A percentile compares a stretch with the other conserved stretches of the same genome.
Evolutionary conservation across 768 basidiomycete genomes (phyloP).

Genomic region (Mycena amicta): DNA sequence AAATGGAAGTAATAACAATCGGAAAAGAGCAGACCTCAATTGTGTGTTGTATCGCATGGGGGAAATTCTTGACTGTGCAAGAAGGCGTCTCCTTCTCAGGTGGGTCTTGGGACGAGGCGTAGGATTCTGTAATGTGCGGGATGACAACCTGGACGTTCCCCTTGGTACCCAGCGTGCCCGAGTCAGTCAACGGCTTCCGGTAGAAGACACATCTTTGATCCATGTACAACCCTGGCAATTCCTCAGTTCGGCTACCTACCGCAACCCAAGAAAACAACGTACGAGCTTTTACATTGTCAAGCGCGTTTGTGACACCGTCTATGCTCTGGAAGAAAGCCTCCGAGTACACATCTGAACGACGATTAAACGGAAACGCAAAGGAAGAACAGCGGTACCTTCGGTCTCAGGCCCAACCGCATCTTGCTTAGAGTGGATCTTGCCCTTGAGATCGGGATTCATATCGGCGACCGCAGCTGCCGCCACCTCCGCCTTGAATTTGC

Average conservation of each 20-base stretch:
- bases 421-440: slow-evolving; percentile 86
- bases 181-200: slow-evolving; percentile 50
- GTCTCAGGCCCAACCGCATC: slow-evolving; percentile 92
- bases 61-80: slow-evolving; percentile 99
- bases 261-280: slow-evolving; percentile 41
- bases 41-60: slow-evolving; percentile 95
- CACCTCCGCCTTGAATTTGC: slow-evolving; percentile 96
- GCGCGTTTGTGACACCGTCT: slow-evolving; percentile 94
- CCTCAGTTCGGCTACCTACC: no score
- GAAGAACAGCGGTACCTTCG: slow-evolving; percentile 59
- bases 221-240: slow-evolving; percentile 87
- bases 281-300: slow-evolving; percentile 97
- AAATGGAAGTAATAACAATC: not conserved
- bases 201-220: slow-evolving; percentile 97
- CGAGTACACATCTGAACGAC: slow-evolving; percentile 72
- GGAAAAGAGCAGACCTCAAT: slow-evolving; percentile 69
- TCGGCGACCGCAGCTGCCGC: slow-evolving; percentile 88
- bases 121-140: slow-evolving; percentile 92
- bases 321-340: slow-evolving; percentile 86
- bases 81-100: slow-evolving; percentile 97
- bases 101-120: slow-evolving; percentile 96
- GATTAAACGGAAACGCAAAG: slow-evolving; percentile 34
- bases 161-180: slow-evolving; percentile 96
- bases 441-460: slow-evolving; percentile 91
- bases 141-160: slow-evolving; percentile 95